Base-by-base conservation (phyloP, 257 asterid genomes). In the Solanum ahanhuiri region DNA sequence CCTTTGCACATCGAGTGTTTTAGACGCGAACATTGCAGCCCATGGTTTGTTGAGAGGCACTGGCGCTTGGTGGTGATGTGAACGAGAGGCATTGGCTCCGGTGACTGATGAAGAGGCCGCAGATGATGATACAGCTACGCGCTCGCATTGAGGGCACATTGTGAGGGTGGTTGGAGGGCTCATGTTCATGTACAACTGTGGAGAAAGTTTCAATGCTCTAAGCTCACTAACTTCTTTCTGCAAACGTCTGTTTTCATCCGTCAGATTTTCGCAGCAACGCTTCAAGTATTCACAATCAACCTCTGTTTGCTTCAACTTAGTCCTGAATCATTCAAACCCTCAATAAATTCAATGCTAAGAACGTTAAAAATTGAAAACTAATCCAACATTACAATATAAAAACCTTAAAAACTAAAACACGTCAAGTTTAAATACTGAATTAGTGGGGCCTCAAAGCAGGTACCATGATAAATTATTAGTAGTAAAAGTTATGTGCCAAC, bases 131-230 rank as follows among this genome's bases (percentile, higher is more conserved):
- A 88, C 93, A 2, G 95, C 92, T 12, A 95, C 98, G 9, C 98
- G 98, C 91, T 97, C 97, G 84, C 99, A 97, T 43, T 95, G 98
- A 2, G 99, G 99, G 89, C 99, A 97, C 99, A 96, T 95, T 79
- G 96, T 93, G 37, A 96, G 98, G 85, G 99, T 96, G 77, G 99
- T 94, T 7, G 99, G 98, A 25, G 99, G 99, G 88, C 91, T 93
- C 99, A 95, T 93, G 85, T 96, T 95, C 99, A 93, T 94, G 92
- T 95, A 97, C 57, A 96, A 88, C 6, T 94, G 98, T 2, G 98
- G 98, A 12, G 99, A 93, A 3, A 92, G 97, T 89, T 95, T 97
- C 34, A 97, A 64, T n/a, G 99, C 93, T 83, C 98, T 76, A 10
- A 97, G 93, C 89, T 97, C 99, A 30, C 86, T 88, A 85, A 95